phyloP scores from a whole-genome alignment of 768 basidiomycete genomes.

The Rhizopogon vinicolor region DNA sequence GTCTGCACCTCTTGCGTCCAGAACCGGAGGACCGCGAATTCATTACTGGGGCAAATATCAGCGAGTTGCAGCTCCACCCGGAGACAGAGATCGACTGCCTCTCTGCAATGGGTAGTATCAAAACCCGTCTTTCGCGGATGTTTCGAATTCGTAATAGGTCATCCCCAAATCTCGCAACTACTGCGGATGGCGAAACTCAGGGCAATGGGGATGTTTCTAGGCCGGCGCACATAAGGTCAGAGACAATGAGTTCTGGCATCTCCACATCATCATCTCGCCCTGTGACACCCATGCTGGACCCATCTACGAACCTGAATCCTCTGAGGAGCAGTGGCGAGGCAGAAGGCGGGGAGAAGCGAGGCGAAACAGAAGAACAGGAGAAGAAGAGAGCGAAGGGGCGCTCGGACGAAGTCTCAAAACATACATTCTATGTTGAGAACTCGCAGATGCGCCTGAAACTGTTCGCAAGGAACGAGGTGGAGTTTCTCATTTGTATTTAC shows the following conservation, averaged over 20 bases:
- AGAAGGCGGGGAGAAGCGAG: constrained; percentile 12
- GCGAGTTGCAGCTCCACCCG: constrained; percentile 10
- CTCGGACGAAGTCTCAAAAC: constrained; percentile 71
- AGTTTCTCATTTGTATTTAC: constrained; percentile 6
- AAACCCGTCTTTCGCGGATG: constrained; percentile 38
- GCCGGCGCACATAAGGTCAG: constrained; percentile 6
- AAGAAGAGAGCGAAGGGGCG: constrained; percentile 44
- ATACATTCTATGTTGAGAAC: constrained; percentile 92
- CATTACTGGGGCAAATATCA: constrained; percentile 14
- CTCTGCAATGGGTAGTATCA: constrained; percentile 47
- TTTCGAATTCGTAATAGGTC: constrained; percentile 32
- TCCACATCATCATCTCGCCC: constrained; percentile 35
- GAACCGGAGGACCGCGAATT: constrained; percentile 23
- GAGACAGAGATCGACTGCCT: constrained; percentile 28
- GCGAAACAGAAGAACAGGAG: constrained; percentile 29
- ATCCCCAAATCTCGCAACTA: constrained; percentile 8
- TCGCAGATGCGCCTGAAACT: constrained; percentile 87
- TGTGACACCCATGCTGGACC: constrained; percentile 66
- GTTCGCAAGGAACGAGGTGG: constrained; percentile 81
- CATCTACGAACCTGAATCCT: constrained; percentile 71
- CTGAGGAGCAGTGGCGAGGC: constrained; percentile 24
- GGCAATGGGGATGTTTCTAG: neutral
- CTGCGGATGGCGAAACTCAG: constrained; percentile 1
- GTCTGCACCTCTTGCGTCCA: constrained; percentile 61
- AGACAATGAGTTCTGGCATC: constrained; percentile 27